Conservation (phyloP, 441 rosid species). For the Erysimum pusillum region DNA sequence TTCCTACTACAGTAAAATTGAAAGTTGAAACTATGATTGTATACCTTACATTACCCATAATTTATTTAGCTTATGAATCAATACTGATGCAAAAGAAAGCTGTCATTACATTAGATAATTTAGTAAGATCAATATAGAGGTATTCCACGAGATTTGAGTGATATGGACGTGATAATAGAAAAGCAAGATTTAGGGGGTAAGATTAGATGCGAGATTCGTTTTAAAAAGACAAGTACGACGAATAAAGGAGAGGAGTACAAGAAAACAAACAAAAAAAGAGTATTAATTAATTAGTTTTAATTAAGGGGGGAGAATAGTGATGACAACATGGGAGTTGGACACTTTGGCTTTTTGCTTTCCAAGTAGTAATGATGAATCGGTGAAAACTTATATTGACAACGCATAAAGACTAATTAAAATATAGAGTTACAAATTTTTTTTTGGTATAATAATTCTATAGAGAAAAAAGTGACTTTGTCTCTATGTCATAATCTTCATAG, state of each 20-base stretch:
- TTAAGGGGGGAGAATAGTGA: conserved; percentile 34
- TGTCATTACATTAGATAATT: background rate
- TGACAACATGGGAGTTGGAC: conserved; percentile 52
- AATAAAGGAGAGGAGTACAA: conserved; percentile 45
- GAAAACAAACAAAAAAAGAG: conserved; percentile 26
- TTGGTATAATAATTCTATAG: conserved; percentile 26
- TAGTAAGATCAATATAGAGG: conserved; percentile 20
- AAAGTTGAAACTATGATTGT: background rate
- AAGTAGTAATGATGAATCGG: conserved; percentile 46
- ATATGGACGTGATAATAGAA: conserved; percentile 30
- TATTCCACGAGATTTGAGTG: conserved; percentile 29
- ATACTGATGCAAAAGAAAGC: conserved; percentile 8
- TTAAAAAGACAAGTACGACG: conserved; percentile 41
- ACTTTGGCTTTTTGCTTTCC: conserved; percentile 47
- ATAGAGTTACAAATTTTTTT: background rate
- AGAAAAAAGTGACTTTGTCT: conserved; percentile 49
- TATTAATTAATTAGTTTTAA: conserved; percentile 38
- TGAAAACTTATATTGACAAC: conserved; percentile 49
- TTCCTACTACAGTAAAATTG: no score
- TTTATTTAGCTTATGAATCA: background rate
- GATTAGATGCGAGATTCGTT: conserved; percentile 50
- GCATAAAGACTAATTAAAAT: conserved; percentile 44
- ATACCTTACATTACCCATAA: background rate
- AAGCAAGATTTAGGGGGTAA: conserved; percentile 47
- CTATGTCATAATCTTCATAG: conserved; percentile 50